Conservation (phyloP, 106 monocot genomes). For the Dioscorea dumetorum region DNA sequence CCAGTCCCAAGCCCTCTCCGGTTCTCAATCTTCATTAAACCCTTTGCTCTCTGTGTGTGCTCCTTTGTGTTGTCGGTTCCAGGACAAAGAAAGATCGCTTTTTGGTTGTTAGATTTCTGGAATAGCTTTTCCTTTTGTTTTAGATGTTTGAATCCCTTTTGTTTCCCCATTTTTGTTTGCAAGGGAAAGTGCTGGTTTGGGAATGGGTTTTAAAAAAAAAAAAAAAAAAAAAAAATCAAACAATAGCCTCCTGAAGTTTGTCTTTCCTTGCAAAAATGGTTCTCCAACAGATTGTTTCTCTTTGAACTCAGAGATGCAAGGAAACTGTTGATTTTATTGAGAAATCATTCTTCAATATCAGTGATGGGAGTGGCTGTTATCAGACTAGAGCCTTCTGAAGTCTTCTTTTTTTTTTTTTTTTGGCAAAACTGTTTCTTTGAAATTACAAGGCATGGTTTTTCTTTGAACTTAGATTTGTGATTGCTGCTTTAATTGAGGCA, state of each 20-base stretch:
- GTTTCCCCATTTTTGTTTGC: too few relatives aligned
- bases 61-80: too few relatives aligned
- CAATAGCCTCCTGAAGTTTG: too few relatives aligned
- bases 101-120: neutral
- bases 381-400: too few relatives aligned
- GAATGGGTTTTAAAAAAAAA: too few relatives aligned
- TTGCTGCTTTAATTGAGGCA: neutral
- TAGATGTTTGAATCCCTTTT: neutral
- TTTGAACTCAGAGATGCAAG: neutral
- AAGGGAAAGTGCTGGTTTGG: too few relatives aligned
- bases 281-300: neutral
- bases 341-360: too few relatives aligned
- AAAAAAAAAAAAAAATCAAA: too few relatives aligned
- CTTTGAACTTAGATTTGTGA: neutral
- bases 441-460: neutral
- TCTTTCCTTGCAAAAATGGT: neutral
- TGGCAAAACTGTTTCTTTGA: neutral
- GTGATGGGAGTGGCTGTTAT: too few relatives aligned
- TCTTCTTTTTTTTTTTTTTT: neutral
- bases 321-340: conserved; percentile 3
- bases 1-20: conserved; percentile 36
- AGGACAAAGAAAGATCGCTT: too few relatives aligned
- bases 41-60: too few relatives aligned
- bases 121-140: neutral
- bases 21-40: conserved; percentile 8